These are phyloP conservation scores for Endotrypanum monterogeii DNA, from an alignment of 208 protist species.

Conservation along the genomic window DNA sequence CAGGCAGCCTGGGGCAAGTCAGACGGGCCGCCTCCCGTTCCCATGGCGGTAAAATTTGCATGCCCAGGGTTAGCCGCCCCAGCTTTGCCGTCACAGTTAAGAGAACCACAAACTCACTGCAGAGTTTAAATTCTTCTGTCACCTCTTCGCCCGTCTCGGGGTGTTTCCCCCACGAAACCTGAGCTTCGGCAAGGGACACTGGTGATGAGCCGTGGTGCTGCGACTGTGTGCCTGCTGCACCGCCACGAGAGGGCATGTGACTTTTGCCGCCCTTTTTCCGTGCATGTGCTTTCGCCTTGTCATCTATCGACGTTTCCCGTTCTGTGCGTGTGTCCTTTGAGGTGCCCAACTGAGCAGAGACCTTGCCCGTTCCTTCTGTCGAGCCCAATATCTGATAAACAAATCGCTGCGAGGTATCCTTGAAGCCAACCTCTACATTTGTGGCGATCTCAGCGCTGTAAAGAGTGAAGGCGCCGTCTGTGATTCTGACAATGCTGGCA, in stretches of 20 bases:
- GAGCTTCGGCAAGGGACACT: not conserved
- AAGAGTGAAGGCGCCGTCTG: constrained; percentile 25
- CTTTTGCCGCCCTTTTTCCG: constrained; percentile 38
- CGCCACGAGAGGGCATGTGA: constrained; percentile 7
- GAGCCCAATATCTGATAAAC: constrained; percentile 20
- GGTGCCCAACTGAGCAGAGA: not conserved
- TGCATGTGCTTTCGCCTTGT: constrained; percentile 28
- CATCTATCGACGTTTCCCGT: constrained; percentile 11
- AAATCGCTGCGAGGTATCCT: constrained; percentile 50
- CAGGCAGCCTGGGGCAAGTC: constrained; percentile 33
- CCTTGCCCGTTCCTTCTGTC: not conserved
- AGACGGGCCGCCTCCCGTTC: constrained; percentile 34
- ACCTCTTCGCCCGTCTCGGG: constrained; percentile 36
- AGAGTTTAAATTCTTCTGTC: constrained; percentile 45
- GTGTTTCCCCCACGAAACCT: constrained; percentile 30
- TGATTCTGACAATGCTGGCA: constrained; percentile 32
- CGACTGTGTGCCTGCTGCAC: not conserved
- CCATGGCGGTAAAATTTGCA: constrained; percentile 76
- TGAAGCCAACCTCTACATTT: constrained; percentile 52
- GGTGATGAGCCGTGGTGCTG: not conserved
- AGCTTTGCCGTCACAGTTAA: constrained; percentile 38
- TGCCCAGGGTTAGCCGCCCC: constrained; percentile 46
- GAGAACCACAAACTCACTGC: constrained; percentile 44
- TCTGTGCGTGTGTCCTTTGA: not conserved
- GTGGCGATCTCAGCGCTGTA: constrained; percentile 53